Conservation (phyloP, 352 stramenopile species). For the Phytophthora rubi region DNA sequence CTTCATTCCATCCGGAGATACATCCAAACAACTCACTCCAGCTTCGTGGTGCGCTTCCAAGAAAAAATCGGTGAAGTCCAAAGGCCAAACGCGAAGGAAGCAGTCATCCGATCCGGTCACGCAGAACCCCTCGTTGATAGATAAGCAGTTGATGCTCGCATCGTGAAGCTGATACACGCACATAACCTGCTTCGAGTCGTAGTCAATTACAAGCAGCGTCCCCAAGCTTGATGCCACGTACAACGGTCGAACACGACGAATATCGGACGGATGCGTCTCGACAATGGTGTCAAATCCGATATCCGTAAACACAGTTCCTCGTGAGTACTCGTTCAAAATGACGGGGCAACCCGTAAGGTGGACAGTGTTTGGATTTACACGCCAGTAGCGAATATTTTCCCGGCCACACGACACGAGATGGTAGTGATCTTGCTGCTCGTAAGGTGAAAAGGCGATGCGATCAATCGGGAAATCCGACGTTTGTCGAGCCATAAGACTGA, state of each 20-base stretch:
- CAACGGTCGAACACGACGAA: slow-evolving; percentile 60
- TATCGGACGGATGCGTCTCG: slow-evolving; percentile 61
- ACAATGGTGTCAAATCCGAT: slow-evolving; percentile 83
- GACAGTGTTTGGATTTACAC: slow-evolving; percentile 49
- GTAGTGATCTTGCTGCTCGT: slow-evolving; percentile 56
- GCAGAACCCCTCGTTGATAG: slow-evolving; percentile 91
- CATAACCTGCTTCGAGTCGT: slow-evolving; percentile 79
- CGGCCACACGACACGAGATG: slow-evolving; percentile 90
- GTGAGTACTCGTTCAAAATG: slow-evolving; percentile 90
- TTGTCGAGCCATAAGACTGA: slow-evolving; percentile 76
- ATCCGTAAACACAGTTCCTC: slow-evolving; percentile 84
- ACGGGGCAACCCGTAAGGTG: slow-evolving; percentile 85
- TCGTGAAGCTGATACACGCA: slow-evolving; percentile 93
- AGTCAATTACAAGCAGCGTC: slow-evolving; percentile 85
- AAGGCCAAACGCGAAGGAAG: slow-evolving; percentile 91
- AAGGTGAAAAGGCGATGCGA: slow-evolving; percentile 82
- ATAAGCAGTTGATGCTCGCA: slow-evolving; percentile 81
- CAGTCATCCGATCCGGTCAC: slow-evolving; percentile 88
- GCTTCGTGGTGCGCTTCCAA: slow-evolving; percentile 89
- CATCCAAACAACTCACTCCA: slow-evolving; percentile 63
- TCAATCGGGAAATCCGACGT: slow-evolving; percentile 88
- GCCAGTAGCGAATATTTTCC: slow-evolving; percentile 94
- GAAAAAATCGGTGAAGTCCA: slow-evolving; percentile 94
- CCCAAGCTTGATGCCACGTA: slow-evolving; percentile 82
- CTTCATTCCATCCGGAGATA: slow-evolving; percentile 82